Base-by-base conservation (phyloP, 345 rosid genomes). In the Arabis alpina region DNA sequence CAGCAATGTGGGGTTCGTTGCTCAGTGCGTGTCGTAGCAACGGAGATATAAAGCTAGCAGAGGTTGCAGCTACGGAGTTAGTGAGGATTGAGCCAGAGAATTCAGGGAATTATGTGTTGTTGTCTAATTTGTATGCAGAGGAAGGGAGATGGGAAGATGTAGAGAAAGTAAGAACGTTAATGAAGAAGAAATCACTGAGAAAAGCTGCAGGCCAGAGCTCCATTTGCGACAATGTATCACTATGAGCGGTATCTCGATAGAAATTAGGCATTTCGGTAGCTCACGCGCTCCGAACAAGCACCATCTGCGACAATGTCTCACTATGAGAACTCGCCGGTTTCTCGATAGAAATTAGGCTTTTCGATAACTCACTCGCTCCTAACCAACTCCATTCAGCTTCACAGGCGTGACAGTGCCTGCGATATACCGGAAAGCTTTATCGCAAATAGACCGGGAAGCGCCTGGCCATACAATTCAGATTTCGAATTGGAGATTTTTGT, bases 141-240 rank as follows among this genome's bases (percentile, higher is more conserved):
- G 83, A 83, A 76, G 89, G 82, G 61, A 87, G 80, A 58, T 89
- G 96, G 96, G 82, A 82, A 48, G 83, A 85, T 61, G 90, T 83
- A 14, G 93, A 82, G 77, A 78, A 76, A 54, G 71, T 85, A 2
- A 71, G 91, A 75, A 61, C 25, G 12, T 37, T 79, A 78, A 87
- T 87, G 96, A 82, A 66, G 79, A 82, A 72, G 64, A 83, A 56
- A 41, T 65, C 68, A 24, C 78, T 89, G 30, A 72, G 54, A 66
- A 89, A 89, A 76, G 64, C 70, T 8, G 50, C 75, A 11, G 92
- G 87, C 42, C 79, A 68, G 60, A 85, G 87, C 53, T 62, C 70
- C 48, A 55, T 75, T 40, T 61, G 70, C 48, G 28, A 10, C 40
- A 36, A 55, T 30, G 40, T 28, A 34, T 6, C 49, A 27, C 24